phyloP scores from a whole-genome alignment of 2,329 filamentous ascomycete genomes.

The Diaporthe sp. region DNA sequence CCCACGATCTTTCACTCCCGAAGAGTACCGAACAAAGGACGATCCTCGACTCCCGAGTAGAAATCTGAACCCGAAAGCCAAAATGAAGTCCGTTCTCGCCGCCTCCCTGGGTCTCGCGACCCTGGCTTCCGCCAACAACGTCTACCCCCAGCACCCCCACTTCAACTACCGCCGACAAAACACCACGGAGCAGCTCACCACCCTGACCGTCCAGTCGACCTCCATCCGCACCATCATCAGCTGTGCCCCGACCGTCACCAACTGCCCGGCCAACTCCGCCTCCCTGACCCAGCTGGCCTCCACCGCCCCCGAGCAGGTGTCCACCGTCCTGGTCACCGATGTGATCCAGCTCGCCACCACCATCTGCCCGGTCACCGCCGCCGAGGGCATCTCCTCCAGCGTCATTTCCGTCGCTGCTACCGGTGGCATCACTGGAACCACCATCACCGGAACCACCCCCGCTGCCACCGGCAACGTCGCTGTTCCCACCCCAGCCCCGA shows the following conservation, averaged over 20 bases:
- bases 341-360: slow-evolving; percentile 55
- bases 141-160: slow-evolving; percentile 54
- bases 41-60: slow-evolving; percentile 40
- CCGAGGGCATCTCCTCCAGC: slow-evolving; percentile 55
- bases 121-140: slow-evolving; percentile 57
- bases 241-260: slow-evolving; percentile 55
- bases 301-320: slow-evolving; percentile 45
- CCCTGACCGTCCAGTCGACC: slow-evolving; percentile 55
- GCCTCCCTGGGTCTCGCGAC: slow-evolving; percentile 60
- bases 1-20: slow-evolving; percentile 40
- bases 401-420: slow-evolving; percentile 50
- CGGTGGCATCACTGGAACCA: slow-evolving; percentile 53
- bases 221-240: slow-evolving; percentile 53
- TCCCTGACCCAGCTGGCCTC: slow-evolving; percentile 49
- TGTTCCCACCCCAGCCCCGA: background rate
- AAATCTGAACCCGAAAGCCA: slow-evolving; percentile 48
- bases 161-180: slow-evolving; percentile 49
- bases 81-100: slow-evolving; percentile 62
- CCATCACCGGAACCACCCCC: slow-evolving; percentile 56
- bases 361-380: slow-evolving; percentile 59
- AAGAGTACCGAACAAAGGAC: slow-evolving; percentile 41
- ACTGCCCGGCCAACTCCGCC: slow-evolving; percentile 55
- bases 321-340: slow-evolving; percentile 55
- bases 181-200: slow-evolving; percentile 50
- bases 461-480: slow-evolving; percentile 52